Evolutionary conservation across 2,329 filamentous ascomycete species (phyloP), one percentile per base, ranked within the genome.

Genomic region (Penicillium sp.): DNA sequence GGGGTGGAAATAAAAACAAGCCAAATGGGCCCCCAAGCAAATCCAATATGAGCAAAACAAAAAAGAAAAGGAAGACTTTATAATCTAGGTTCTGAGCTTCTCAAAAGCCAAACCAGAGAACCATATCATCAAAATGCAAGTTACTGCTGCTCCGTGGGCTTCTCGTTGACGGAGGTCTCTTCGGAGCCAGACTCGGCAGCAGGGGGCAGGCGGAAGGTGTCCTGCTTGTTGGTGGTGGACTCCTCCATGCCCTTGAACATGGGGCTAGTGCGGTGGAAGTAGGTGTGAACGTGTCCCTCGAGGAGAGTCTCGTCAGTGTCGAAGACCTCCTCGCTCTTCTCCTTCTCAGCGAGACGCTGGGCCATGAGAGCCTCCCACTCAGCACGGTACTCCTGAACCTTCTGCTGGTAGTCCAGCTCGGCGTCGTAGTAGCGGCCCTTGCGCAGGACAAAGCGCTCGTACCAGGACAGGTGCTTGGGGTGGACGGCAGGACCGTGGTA

Each of bases 401-500:
- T 93, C 74, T 88, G 83, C 79, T 90, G 85, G 80, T 90, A 91
- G 82, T 98, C 94, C 53, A 88, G 80, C 63, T 91, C 88, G 7
- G 92, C 87, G 76, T 97, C 82, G 81, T 97, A 98, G 73, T 85
- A 75, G 82, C 95, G 96, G 76, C 89, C 87, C 17, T 90, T 84
- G 54, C 92, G 92, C 56, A 86, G 84, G 63, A 91, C 39, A 34
- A 60, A 76, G 62, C 91, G 88, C 83, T 98, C 94, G 90, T 91
- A 98, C 54, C 93, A 75, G 6, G 90, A 94, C 63, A 98, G 81
- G 73, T 98, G 94, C 75, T 90, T 86, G 50, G 91, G 89, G 82
- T 98, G 92, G 60, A 98, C 88, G 61, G 94, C 94, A 55, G 96
- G 88, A 66, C 94, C 94, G 79, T 96, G 93, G 81, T 98, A 98